Evolutionary conservation across 306 rosid species (phyloP).

Genomic region (Heteromeles arbutifolia): DNA sequence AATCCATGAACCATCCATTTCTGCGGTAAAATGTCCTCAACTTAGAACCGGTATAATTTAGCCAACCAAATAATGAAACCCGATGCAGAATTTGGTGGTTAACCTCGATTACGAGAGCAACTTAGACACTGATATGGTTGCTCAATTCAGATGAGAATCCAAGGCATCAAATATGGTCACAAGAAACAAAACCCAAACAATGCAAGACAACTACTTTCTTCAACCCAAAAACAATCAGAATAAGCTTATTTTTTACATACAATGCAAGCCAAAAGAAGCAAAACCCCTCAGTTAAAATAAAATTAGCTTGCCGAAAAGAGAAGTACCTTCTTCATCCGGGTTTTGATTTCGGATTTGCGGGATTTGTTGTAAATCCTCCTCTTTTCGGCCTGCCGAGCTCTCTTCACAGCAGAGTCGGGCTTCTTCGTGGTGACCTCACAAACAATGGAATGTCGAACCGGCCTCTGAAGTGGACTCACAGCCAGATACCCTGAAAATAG

Average conservation of each 20-base stretch:
- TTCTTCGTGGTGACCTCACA: conserved; percentile 72
- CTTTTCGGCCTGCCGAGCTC: conserved; percentile 82
- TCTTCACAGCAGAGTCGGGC: conserved; percentile 82
- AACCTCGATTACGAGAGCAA: background rate
- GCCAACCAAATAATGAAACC: background rate
- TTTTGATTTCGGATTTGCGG: conserved; percentile 69
- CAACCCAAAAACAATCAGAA: background rate
- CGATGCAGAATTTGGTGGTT: background rate
- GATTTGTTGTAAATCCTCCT: conserved; percentile 77
- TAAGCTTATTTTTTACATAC: background rate
- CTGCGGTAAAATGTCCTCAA: background rate
- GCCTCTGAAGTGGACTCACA: conserved; percentile 31
- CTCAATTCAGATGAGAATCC: background rate
- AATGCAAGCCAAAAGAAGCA: background rate
- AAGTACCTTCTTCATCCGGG: conserved; percentile 81
- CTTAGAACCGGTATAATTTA: background rate
- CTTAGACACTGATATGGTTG: background rate
- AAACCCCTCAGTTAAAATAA: background rate
- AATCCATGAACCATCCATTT: background rate
- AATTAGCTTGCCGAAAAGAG: background rate
- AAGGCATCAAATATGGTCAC: background rate
- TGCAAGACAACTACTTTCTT: background rate
- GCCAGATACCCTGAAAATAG: conserved; percentile 43
- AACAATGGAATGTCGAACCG: conserved; percentile 35
- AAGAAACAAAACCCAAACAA: background rate